Conservation (phyloP, 1,284 basidiomycete genomes). For the Heliocybe sulcata region DNA sequence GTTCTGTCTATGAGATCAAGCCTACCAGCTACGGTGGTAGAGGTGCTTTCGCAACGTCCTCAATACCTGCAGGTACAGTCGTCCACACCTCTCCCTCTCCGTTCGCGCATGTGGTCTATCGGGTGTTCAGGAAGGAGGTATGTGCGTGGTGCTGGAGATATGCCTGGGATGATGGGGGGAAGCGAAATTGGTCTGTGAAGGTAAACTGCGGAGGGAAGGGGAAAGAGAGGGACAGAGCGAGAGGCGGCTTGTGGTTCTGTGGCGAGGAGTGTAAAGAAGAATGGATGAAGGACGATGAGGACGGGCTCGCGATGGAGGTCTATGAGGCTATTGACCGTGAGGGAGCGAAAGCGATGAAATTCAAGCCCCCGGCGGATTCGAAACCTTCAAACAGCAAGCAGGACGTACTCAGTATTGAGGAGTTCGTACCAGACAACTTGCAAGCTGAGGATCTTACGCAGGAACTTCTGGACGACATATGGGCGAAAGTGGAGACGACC, state of each 20-base stretch:
- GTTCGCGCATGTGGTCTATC: conserved; percentile 42
- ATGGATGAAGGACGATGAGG: conserved; percentile 32
- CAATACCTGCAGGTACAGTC: conserved; percentile 32
- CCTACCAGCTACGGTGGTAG: conserved; percentile 42
- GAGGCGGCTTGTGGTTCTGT: conserved; percentile 49
- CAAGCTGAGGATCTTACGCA: conserved; percentile 15
- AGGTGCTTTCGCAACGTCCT: conserved; percentile 36
- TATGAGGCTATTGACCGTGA: conserved; percentile 15
- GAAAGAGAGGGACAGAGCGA: conserved; percentile 2
- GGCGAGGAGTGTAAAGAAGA: conserved; percentile 33
- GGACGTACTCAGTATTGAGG: neutral
- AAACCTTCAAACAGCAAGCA: neutral
- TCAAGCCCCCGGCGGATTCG: conserved; percentile 5
- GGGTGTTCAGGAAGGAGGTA: conserved; percentile 54
- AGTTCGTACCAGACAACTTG: neutral
- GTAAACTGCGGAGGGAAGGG: conserved; percentile 10
- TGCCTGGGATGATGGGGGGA: conserved; percentile 32
- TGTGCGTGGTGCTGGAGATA: conserved; percentile 59
- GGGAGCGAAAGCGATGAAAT: conserved; percentile 24
- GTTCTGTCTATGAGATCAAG: conserved; percentile 1
- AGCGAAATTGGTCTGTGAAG: conserved; percentile 19
- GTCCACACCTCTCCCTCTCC: conserved; percentile 35
- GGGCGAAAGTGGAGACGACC: conserved; percentile 18
- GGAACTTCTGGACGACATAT: conserved; percentile 25
- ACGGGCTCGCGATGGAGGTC: conserved; percentile 20